Percentiles rank a stretch among this genome's conserved stretches.
Conservation (phyloP, 768 basidiomycete species). For the Macrocybe gigantea region DNA sequence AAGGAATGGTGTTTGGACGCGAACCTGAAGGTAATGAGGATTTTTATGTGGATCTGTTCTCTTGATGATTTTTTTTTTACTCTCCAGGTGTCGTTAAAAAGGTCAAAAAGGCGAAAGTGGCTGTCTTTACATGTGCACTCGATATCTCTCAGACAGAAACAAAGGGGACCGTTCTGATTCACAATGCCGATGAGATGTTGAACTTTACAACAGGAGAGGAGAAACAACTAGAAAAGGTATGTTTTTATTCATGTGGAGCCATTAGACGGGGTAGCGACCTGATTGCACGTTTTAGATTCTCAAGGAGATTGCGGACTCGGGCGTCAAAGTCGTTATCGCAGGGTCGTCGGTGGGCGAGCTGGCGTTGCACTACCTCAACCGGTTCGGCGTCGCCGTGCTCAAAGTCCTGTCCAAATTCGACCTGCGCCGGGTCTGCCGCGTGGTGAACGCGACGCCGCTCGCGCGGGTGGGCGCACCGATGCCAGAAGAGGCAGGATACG, state of each 20-base stretch:
- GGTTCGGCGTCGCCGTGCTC: conserved; percentile 89
- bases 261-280: conserved; percentile 3
- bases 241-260: background rate
- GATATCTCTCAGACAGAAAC: conserved; percentile 98
- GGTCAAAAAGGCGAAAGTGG: conserved; percentile 83
- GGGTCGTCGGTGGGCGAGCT: conserved; percentile 93
- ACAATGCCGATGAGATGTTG: conserved; percentile 93
- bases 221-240: conserved; percentile 87
- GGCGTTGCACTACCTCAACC: conserved; percentile 93
- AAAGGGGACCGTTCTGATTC: conserved; percentile 95
- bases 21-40: conserved; percentile 81
- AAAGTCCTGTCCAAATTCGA: conserved; percentile 99
- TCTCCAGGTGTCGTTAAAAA: conserved; percentile 73
- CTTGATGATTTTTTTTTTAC: background rate
- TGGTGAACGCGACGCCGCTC: conserved; percentile 93
- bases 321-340: conserved; percentile 90
- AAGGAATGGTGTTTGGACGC: conserved; percentile 97
- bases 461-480: conserved; percentile 95
- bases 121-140: conserved; percentile 88
- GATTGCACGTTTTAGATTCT: conserved; percentile 63
- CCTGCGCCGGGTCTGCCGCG: conserved; percentile 87
- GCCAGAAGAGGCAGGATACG: conserved; percentile 89
- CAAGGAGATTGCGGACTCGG: conserved; percentile 95
- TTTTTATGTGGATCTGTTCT: background rate
- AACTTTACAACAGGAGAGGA: conserved; percentile 97